Conservation (phyloP, 352 stramenopile genomes). For the Phytophthora meadii region DNA sequence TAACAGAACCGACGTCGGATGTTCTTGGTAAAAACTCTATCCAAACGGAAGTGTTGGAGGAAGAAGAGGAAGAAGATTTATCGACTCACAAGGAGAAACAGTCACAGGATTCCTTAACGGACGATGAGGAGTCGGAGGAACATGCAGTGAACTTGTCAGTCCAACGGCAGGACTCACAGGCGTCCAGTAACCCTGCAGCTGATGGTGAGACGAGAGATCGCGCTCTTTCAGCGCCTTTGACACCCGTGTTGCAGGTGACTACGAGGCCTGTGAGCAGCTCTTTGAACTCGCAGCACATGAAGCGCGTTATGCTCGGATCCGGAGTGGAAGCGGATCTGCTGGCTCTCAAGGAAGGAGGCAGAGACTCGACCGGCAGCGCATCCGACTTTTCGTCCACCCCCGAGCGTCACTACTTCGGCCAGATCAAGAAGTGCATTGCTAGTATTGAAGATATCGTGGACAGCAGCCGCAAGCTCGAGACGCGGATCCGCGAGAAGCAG, state of each 20-base stretch:
- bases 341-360: conserved; percentile 27
- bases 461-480: conserved; percentile 35
- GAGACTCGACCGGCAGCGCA: conserved; percentile 29
- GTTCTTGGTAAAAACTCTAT: conserved; percentile 23
- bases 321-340: conserved; percentile 14
- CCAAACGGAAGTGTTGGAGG: conserved; percentile 9
- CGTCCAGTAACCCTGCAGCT: conserved; percentile 18
- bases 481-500: conserved; percentile 33
- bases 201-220: conserved; percentile 19
- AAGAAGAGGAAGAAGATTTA: conserved; percentile 6
- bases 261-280: conserved; percentile 28
- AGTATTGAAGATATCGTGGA: conserved; percentile 41
- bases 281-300: conserved; percentile 24
- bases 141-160: background rate
- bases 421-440: conserved; percentile 40
- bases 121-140: conserved; percentile 21
- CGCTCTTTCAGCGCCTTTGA: conserved; percentile 20
- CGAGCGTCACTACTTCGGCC: conserved; percentile 31
- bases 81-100: conserved; percentile 15
- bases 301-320: conserved; percentile 29
- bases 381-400: conserved; percentile 34
- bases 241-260: conserved; percentile 12
- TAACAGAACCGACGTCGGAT: conserved; percentile 31
- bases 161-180: conserved; percentile 11
- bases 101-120: conserved; percentile 20